Percentiles rank a stretch among this genome's conserved stretches.
phyloP scores from a whole-genome alignment of 2,329 filamentous ascomycete species.

The Fusarium sp. region DNA sequence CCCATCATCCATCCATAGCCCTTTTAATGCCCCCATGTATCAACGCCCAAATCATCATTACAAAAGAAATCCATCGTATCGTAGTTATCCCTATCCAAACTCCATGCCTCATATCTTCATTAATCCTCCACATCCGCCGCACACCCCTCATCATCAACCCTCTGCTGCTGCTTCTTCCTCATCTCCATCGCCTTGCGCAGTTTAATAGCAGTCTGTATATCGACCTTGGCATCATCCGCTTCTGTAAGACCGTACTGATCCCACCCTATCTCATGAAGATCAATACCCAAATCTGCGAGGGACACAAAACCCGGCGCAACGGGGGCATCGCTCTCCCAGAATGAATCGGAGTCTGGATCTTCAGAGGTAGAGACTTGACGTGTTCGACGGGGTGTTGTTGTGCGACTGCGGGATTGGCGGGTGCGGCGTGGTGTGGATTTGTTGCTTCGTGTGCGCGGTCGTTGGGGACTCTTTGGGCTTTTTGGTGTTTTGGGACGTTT shows the following conservation, averaged over 20 bases:
- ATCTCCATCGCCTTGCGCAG: conserved; percentile 36
- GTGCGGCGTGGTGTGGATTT: conserved; percentile 16
- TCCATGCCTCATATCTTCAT: conserved; percentile 24
- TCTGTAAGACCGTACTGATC: conserved; percentile 39
- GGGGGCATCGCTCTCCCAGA: conserved; percentile 29
- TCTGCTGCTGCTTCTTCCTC: conserved; percentile 3
- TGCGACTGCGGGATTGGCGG: conserved; percentile 7
- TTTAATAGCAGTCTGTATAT: conserved; percentile 38
- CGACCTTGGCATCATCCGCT: conserved; percentile 37
- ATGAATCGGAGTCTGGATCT: conserved; percentile 31
- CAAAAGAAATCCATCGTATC: conserved; percentile 21
- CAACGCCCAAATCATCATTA: conserved; percentile 11
- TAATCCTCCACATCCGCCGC: conserved; percentile 37
- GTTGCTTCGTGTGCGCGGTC: conserved; percentile 15
- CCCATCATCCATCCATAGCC: not conserved
- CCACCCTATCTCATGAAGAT: conserved; percentile 26
- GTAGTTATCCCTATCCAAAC: not conserved
- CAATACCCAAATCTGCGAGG: conserved; percentile 26
- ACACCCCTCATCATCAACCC: conserved; percentile 30
- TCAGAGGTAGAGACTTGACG: conserved; percentile 14
- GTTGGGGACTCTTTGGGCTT: conserved; percentile 22
- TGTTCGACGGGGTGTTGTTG: conserved; percentile 7
- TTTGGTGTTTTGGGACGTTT: conserved; percentile 19
- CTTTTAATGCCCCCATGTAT: not conserved
- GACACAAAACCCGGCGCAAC: conserved; percentile 29